These are phyloP conservation scores for Xylogone sp. DNA, from an alignment of 2,329 filamentous ascomycete genomes.

Conservation along the genomic window DNA sequence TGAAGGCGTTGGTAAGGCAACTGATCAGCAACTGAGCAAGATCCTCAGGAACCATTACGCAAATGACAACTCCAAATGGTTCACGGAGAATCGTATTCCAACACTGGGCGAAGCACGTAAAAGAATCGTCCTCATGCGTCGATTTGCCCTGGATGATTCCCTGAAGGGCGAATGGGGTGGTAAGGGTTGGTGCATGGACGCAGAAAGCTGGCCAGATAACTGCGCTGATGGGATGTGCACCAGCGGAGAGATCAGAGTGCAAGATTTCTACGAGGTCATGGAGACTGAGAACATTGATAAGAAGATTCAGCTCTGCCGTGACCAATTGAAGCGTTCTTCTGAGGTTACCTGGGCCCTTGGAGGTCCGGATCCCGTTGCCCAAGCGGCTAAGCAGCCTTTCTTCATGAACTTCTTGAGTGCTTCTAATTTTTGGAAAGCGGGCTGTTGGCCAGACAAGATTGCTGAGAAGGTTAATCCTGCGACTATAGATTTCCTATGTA, in stretches of 20 bases:
- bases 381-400: constrained; percentile 48
- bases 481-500: constrained; percentile 59
- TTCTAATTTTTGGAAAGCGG: constrained; percentile 89
- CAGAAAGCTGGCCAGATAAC: constrained; percentile 79
- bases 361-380: constrained; percentile 21
- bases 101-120: constrained; percentile 75
- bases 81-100: constrained; percentile 72
- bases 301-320: constrained; percentile 72
- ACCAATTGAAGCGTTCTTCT: constrained; percentile 72
- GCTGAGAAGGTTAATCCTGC: constrained; percentile 84
- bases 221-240: constrained; percentile 68
- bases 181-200: constrained; percentile 57
- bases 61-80: constrained; percentile 63
- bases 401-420: constrained; percentile 89
- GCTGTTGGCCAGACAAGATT: constrained; percentile 91
- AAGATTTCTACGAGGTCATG: constrained; percentile 91
- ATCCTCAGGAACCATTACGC: constrained; percentile 74
- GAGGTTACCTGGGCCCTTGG: constrained; percentile 44
- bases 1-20: constrained; percentile 78
- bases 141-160: constrained; percentile 64
- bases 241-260: constrained; percentile 74
- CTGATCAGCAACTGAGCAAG: constrained; percentile 72
- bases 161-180: constrained; percentile 45
- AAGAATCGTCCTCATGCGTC: constrained; percentile 78
- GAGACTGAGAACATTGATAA: constrained; percentile 71